These are phyloP conservation scores for Talaromyces marneffei DNA, from an alignment of 2,329 filamentous ascomycete genomes.

Conservation along the genomic window DNA sequence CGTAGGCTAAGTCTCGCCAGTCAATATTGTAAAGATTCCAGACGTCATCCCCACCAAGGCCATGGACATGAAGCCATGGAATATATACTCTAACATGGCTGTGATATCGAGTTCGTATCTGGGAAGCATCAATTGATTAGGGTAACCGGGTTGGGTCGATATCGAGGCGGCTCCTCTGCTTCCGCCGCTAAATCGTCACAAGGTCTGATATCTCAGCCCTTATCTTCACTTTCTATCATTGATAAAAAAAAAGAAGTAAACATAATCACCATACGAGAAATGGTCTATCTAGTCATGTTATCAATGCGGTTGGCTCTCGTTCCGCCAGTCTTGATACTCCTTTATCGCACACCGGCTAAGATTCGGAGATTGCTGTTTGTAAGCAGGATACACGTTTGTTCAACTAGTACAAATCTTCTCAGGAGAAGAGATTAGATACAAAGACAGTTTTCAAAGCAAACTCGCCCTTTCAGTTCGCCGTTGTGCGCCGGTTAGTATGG, in stretches of 20 bases:
- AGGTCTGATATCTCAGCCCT: background rate
- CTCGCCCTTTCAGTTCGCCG: background rate
- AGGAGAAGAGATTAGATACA: slow-evolving; percentile 7
- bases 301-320: background rate
- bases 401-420: background rate
- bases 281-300: background rate
- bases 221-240: background rate
- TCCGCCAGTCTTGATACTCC: background rate
- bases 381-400: background rate
- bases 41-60: background rate
- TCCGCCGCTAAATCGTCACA: background rate
- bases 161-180: background rate
- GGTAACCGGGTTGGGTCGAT: too few relatives aligned
- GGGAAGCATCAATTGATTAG: background rate
- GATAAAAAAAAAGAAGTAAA: background rate
- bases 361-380: background rate
- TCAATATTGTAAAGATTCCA: background rate
- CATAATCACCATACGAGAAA: too few relatives aligned
- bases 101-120: background rate
- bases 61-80: background rate
- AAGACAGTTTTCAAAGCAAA: background rate
- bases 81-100: background rate
- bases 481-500: background rate
- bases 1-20: background rate
- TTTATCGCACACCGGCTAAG: background rate